phyloP scores from a whole-genome alignment of 1,284 basidiomycete species.

The Prillingera fragicola region DNA sequence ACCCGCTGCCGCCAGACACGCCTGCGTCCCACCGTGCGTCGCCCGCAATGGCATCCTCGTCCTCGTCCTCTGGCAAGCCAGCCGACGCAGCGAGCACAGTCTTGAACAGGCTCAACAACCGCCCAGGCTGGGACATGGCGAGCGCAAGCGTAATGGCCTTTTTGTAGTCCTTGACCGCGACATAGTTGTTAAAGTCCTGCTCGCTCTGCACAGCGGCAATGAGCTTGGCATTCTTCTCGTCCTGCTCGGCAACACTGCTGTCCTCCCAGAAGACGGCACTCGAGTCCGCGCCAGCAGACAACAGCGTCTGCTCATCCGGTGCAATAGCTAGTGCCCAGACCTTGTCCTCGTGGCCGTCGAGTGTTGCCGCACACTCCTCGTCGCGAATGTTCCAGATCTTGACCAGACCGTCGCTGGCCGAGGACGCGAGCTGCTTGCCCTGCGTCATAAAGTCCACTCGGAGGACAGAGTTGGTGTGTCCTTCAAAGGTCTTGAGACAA shows the following conservation, averaged over 20 bases:
- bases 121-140: constrained; percentile 85
- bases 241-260: constrained; percentile 68
- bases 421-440: constrained; percentile 80
- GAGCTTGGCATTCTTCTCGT: constrained; percentile 64
- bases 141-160: constrained; percentile 86
- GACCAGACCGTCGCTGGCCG: constrained; percentile 87
- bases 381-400: constrained; percentile 91
- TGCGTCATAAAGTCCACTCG: constrained; percentile 79
- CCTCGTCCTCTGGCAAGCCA: constrained; percentile 5
- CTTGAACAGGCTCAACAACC: constrained; percentile 75
- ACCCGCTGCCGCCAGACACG: constrained; percentile 55
- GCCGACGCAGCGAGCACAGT: constrained; percentile 50
- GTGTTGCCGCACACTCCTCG: constrained; percentile 77
- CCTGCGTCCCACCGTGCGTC: constrained; percentile 3
- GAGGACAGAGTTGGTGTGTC: constrained; percentile 95
- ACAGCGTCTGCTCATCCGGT: constrained; percentile 68
- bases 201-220: constrained; percentile 74
- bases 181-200: constrained; percentile 89
- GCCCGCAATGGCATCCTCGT: neutral
- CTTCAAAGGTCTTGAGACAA: constrained; percentile 92
- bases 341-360: constrained; percentile 97
- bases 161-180: constrained; percentile 81
- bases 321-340: constrained; percentile 87
- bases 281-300: constrained; percentile 92
- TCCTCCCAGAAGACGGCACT: constrained; percentile 92